These are phyloP conservation scores for Dactylis glomerata DNA, from an alignment of 176 grass and related monocot genomes.

Conservation along the genomic window DNA sequence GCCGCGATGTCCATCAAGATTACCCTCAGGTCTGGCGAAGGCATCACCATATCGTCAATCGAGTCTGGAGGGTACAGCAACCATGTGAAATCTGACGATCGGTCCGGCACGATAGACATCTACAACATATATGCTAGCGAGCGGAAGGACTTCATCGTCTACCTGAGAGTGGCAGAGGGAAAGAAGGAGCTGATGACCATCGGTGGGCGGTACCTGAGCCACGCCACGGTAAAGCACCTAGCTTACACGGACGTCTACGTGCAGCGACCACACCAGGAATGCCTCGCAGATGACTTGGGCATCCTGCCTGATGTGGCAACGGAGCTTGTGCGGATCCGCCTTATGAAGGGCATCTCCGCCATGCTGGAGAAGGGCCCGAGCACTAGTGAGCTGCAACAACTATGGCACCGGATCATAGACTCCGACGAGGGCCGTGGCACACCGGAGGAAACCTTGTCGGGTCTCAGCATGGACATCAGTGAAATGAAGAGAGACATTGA, in stretches of 20 bases:
- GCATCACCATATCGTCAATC: slow-evolving; percentile 22
- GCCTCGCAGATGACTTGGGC: not conserved
- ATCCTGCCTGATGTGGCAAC: not conserved
- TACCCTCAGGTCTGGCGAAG: not conserved
- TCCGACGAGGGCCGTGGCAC: not conserved
- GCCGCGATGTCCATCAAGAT: slow-evolving; percentile 10
- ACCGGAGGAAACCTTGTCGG: not conserved
- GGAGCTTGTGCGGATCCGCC: not conserved
- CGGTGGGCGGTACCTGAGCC: not conserved
- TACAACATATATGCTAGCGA: slow-evolving; percentile 21
- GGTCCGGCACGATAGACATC: slow-evolving; percentile 23
- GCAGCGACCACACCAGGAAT: not conserved
- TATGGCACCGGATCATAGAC: not conserved
- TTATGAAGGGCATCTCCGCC: not conserved
- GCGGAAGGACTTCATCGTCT: not conserved
- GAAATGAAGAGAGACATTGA: not conserved
- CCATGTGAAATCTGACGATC: not conserved
- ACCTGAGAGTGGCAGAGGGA: not conserved
- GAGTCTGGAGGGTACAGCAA: slow-evolving; percentile 29
- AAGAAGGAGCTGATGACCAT: not conserved
- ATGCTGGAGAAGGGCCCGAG: not conserved
- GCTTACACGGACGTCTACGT: not conserved
- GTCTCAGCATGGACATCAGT: not conserved
- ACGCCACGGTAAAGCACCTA: not conserved
- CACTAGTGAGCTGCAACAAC: not conserved